phyloP scores from a whole-genome alignment of 2,329 filamentous ascomycete genomes.

The Fusarium staphyleae region DNA sequence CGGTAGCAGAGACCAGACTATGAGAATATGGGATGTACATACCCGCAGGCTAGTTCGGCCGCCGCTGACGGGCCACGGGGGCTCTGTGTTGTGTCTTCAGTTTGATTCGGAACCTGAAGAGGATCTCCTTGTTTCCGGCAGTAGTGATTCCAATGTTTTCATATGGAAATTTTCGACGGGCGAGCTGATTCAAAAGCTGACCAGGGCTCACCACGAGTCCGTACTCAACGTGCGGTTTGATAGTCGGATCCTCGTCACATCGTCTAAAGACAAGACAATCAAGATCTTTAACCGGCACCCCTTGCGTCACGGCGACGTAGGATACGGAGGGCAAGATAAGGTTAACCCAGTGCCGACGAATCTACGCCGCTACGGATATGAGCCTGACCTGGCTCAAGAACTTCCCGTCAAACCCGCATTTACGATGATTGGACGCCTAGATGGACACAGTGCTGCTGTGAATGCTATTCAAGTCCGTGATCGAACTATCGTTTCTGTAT shows the following conservation, averaged over 20 bases:
- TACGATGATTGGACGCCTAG: conserved; percentile 77
- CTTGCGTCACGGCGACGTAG: conserved; percentile 66
- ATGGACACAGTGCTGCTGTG: conserved; percentile 89
- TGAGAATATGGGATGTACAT: conserved; percentile 89
- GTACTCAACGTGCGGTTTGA: conserved; percentile 95
- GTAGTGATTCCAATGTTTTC: conserved; percentile 89
- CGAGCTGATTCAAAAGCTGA: conserved; percentile 77
- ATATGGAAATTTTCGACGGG: conserved; percentile 95
- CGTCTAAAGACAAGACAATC: conserved; percentile 96
- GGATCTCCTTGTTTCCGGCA: conserved; percentile 93
- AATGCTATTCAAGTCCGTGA: conserved; percentile 93
- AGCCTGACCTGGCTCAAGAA: conserved; percentile 54
- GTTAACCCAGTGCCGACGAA: conserved; percentile 62
- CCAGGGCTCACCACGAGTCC: conserved; percentile 83
- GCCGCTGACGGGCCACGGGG: conserved; percentile 79
- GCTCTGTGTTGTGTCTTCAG: conserved; percentile 92
- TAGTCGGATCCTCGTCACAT: conserved; percentile 89
- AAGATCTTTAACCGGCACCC: conserved; percentile 89
- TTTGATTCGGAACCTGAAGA: conserved; percentile 89
- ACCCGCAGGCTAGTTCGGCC: conserved; percentile 77
- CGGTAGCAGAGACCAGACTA: conserved; percentile 85
- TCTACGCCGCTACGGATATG: conserved; percentile 63
- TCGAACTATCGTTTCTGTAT: conserved; percentile 90
- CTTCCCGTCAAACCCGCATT: conserved; percentile 68
- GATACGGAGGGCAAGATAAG: conserved; percentile 54